A percentile compares a stretch with the other conserved stretches of the same genome.
Evolutionary conservation across 441 rosid species (phyloP).

Genomic region (Arabidopsis hybrid): DNA sequence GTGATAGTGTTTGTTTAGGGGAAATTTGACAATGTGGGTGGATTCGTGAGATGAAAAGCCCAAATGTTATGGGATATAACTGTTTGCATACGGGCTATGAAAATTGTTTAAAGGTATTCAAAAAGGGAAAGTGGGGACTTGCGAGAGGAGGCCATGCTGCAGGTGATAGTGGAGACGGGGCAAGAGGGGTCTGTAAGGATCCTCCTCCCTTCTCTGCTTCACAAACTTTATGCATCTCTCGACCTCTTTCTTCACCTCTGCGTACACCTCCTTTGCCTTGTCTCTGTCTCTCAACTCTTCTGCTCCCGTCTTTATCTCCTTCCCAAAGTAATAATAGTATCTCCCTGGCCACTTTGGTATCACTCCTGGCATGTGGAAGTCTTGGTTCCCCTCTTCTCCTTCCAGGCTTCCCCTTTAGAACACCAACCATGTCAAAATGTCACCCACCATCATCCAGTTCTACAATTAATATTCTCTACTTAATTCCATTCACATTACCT

Average conservation of each 20-base stretch:
- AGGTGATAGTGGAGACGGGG: slow-evolving; percentile 69
- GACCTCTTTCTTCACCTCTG: slow-evolving; percentile 71
- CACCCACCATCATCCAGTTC: slow-evolving; percentile 18
- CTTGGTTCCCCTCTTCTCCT: slow-evolving; percentile 79
- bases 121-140: slow-evolving; percentile 70
- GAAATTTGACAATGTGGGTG: slow-evolving; percentile 23
- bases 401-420: slow-evolving; percentile 54
- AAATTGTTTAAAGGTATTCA: slow-evolving; percentile 18
- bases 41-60: slow-evolving; percentile 15
- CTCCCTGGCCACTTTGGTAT: slow-evolving; percentile 86
- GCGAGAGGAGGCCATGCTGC: slow-evolving; percentile 55
- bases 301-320: slow-evolving; percentile 69
- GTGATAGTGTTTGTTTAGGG: slow-evolving; percentile 1
- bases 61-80: slow-evolving; percentile 15
- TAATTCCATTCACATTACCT: slow-evolving; percentile 45
- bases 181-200: slow-evolving; percentile 74
- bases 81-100: neutral
- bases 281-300: slow-evolving; percentile 60
- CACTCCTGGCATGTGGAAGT: slow-evolving; percentile 65
- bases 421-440: slow-evolving; percentile 30
- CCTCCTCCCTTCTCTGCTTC: slow-evolving; percentile 71
- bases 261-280: slow-evolving; percentile 65
- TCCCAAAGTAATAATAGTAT: slow-evolving; percentile 77
- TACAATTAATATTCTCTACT: slow-evolving; percentile 6
- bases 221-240: slow-evolving; percentile 68